Evolutionary conservation across 257 asterid genomes (phyloP).

Genomic region (Nicotiana otophora): DNA sequence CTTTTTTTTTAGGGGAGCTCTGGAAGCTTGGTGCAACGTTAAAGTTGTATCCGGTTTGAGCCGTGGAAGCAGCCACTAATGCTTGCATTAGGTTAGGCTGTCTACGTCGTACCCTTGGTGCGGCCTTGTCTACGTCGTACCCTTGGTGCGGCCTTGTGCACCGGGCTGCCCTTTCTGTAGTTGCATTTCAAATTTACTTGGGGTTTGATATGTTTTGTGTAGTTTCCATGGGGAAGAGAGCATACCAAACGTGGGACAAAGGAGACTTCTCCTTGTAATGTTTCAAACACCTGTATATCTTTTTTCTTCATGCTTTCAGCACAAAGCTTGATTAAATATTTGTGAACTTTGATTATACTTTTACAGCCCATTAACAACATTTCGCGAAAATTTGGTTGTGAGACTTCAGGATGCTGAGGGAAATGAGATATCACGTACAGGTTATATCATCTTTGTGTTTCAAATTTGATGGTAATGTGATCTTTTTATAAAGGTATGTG

Average conservation of each 20-base stretch:
- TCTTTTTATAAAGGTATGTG: not conserved
- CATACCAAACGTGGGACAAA: slow-evolving; percentile 60
- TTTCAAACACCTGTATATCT: slow-evolving; percentile 22
- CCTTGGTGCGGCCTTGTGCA: too few species aligned
- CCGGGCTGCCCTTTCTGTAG: not conserved
- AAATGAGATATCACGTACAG: slow-evolving; percentile 63
- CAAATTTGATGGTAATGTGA: not conserved
- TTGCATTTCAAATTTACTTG: not conserved
- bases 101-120: too few species aligned
- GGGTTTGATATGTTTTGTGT: slow-evolving; percentile 14
- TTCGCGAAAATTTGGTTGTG: slow-evolving; percentile 64
- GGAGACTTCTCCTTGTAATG: slow-evolving; percentile 84
- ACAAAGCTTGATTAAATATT: not conserved
- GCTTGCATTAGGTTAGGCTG: not conserved
- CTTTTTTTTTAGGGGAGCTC: not conserved
- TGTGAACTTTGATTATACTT: slow-evolving; percentile 12
- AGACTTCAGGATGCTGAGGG: slow-evolving; percentile 71
- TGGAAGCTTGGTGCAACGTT: too few species aligned
- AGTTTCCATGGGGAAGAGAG: slow-evolving; percentile 88
- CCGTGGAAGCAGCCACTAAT: too few species aligned
- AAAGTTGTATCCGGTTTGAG: too few species aligned
- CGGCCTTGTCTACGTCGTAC: too few species aligned
- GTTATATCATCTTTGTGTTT: slow-evolving; percentile 20
- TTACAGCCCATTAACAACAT: slow-evolving; percentile 73
- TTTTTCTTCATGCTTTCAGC: not conserved